These are phyloP conservation scores for Amylocystis lapponica DNA, from an alignment of 768 basidiomycete genomes.

Conservation along the genomic window DNA sequence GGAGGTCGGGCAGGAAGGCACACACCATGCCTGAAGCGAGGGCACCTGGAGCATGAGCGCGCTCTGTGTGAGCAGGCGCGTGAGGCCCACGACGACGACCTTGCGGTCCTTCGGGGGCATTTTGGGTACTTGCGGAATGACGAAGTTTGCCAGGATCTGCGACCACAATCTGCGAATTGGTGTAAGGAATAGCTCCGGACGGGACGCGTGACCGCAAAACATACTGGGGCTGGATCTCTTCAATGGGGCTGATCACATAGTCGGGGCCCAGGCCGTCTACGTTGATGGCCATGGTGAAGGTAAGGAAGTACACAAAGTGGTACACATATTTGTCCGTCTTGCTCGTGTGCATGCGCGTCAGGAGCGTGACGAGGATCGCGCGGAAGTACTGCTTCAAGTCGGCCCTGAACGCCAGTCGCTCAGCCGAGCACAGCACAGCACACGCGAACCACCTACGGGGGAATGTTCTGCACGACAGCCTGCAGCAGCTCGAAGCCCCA, in stretches of 20 bases:
- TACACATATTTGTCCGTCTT: constrained; percentile 89
- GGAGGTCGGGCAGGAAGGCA: neutral
- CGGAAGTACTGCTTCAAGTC: constrained; percentile 71
- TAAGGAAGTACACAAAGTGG: constrained; percentile 72
- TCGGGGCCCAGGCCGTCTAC: constrained; percentile 74
- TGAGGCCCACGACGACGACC: constrained; percentile 74
- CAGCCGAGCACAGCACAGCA: neutral
- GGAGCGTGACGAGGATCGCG: constrained; percentile 66
- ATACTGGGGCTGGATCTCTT: constrained; percentile 82
- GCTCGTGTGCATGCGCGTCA: constrained; percentile 81
- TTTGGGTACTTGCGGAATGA: constrained; percentile 77
- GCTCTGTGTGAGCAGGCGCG: constrained; percentile 73
- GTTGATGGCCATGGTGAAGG: constrained; percentile 70
- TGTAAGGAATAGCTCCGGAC: too few relatives aligned
- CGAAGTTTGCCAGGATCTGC: constrained; percentile 69
- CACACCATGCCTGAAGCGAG: constrained; percentile 59
- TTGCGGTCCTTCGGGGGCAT: constrained; percentile 82
- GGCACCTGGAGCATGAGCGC: constrained; percentile 62
- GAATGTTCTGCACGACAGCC: constrained; percentile 63
- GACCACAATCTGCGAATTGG: constrained; percentile 80
- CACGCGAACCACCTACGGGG: constrained; percentile 54
- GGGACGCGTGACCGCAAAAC: constrained; percentile 19
- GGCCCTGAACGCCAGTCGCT: constrained; percentile 33
- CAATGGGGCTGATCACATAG: constrained; percentile 68
- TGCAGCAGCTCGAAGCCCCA: constrained; percentile 92